phyloP scores from a whole-genome alignment of 495 filamentous ascomycete species.

The Cairneyella variabilis region DNA sequence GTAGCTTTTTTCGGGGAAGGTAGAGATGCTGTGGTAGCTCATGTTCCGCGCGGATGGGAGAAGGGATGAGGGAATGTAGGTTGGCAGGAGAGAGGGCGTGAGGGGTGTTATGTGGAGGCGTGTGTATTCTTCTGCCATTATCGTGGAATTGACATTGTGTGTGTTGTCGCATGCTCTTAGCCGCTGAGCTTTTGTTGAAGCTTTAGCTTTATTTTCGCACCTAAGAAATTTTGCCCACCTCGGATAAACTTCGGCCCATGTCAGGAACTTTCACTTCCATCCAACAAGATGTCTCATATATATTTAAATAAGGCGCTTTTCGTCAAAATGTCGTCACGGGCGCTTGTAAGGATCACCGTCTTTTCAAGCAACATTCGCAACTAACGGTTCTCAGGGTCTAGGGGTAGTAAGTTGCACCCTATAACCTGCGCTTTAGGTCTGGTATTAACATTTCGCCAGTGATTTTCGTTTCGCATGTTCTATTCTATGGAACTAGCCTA shows the following conservation, averaged over 20 bases:
- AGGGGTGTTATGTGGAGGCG: conserved; percentile 87
- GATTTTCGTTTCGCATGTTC: conserved; percentile 24
- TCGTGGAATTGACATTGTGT: no score
- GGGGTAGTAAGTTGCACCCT: background rate
- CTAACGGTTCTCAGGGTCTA: background rate
- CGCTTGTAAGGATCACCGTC: background rate
- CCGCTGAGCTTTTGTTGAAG: no score
- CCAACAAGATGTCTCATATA: background rate
- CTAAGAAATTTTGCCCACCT: no score
- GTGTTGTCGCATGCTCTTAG: no score
- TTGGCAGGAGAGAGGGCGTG: conserved; percentile 61
- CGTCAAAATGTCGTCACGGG: background rate
- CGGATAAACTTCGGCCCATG: no score
- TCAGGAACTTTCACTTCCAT: no score
- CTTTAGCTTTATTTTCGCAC: no score
- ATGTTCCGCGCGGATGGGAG: conserved; percentile 66
- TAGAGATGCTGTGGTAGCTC: conserved; percentile 77
- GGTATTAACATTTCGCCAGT: conserved; percentile 8
- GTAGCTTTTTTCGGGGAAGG: conserved; percentile 86
- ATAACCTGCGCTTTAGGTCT: background rate
- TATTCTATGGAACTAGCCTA: conserved; percentile 1
- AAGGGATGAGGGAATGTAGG: conserved; percentile 64
- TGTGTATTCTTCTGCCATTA: conserved; percentile 42
- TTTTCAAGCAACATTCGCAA: background rate
- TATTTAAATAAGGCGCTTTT: background rate